Evolutionary conservation across 495 filamentous ascomycete species (phyloP).

Genomic region (Aspergillus sclerotioniger): DNA sequence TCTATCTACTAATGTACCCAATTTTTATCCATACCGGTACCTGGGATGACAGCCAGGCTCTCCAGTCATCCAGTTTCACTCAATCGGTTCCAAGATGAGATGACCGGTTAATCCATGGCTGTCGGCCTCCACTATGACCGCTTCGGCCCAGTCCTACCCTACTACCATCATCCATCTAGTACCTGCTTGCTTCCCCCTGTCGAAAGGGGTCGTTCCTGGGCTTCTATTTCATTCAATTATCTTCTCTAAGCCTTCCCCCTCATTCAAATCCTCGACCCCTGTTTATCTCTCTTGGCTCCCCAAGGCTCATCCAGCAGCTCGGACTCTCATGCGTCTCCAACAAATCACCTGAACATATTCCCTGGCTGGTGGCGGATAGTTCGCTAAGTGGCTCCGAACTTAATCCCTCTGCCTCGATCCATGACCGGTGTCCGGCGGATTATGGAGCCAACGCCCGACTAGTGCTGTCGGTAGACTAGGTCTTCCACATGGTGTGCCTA

Average conservation of each 20-base stretch:
- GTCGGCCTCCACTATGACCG: background rate
- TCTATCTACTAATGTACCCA: background rate
- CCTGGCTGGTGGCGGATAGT: conserved; percentile 22
- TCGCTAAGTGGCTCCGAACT: conserved; percentile 19
- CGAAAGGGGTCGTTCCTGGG: background rate
- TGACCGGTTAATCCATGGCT: background rate
- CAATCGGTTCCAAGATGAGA: conserved; percentile 3
- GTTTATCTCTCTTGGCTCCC: background rate
- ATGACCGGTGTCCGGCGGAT: conserved; percentile 26
- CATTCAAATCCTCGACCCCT: background rate
- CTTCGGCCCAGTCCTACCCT: background rate
- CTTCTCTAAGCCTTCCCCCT: background rate
- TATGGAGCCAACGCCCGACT: conserved; percentile 28
- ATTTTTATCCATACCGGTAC: background rate
- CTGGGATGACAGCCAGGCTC: conserved; percentile 5
- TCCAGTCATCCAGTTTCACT: conserved; percentile 3
- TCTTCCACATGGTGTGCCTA: conserved; percentile 26
- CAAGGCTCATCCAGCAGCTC: background rate
- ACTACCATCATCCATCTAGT: background rate
- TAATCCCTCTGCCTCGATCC: conserved; percentile 20
- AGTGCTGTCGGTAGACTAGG: conserved; percentile 23
- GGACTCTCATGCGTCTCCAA: conserved; percentile 2
- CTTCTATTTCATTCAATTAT: background rate
- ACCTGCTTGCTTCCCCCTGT: too few relatives aligned
- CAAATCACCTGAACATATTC: conserved; percentile 11